Conservation (phyloP, 768 basidiomycete genomes). For the Naganishia antarctica region DNA sequence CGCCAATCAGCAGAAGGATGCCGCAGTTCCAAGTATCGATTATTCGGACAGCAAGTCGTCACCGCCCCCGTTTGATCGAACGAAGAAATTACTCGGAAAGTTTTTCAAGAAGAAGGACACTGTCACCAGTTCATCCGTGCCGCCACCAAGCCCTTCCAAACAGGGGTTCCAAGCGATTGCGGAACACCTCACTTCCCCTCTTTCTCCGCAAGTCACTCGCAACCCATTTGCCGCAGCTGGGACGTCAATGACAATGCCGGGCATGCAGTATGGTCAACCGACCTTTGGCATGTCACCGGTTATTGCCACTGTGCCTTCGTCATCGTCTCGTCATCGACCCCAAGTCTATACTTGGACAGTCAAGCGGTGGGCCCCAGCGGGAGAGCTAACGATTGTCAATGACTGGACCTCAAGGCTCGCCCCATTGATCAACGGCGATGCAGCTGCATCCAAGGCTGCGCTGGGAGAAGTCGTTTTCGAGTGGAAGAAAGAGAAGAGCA, state of each 20-base stretch:
- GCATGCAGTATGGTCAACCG: slow-evolving; percentile 28
- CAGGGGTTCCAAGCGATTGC: slow-evolving; percentile 17
- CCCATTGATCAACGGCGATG: slow-evolving; percentile 30
- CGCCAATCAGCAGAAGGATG: too few species aligned
- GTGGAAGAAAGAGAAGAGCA: slow-evolving; percentile 32
- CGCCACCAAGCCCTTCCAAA: slow-evolving; percentile 8
- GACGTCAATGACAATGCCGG: neutral
- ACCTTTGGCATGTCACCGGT: slow-evolving; percentile 45
- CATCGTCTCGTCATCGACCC: slow-evolving; percentile 34
- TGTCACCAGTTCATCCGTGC: neutral
- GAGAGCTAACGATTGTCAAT: slow-evolving; percentile 28
- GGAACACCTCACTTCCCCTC: slow-evolving; percentile 10
- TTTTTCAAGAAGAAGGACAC: slow-evolving; percentile 43
- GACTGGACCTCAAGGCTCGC: slow-evolving; percentile 32
- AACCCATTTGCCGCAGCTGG: neutral
- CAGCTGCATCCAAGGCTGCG: slow-evolving; percentile 21
- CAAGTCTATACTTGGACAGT: slow-evolving; percentile 46
- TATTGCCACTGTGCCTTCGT: slow-evolving; percentile 23
- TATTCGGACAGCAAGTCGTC: neutral
- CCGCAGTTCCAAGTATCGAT: too few species aligned
- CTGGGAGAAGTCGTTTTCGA: slow-evolving; percentile 46
- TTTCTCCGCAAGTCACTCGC: slow-evolving; percentile 15
- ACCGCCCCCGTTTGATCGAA: slow-evolving; percentile 18
- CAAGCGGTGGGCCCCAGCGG: slow-evolving; percentile 39
- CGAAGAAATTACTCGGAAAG: slow-evolving; percentile 45